Conservation (phyloP, 208 protist species). For the Naegleria lovaniensis region DNA sequence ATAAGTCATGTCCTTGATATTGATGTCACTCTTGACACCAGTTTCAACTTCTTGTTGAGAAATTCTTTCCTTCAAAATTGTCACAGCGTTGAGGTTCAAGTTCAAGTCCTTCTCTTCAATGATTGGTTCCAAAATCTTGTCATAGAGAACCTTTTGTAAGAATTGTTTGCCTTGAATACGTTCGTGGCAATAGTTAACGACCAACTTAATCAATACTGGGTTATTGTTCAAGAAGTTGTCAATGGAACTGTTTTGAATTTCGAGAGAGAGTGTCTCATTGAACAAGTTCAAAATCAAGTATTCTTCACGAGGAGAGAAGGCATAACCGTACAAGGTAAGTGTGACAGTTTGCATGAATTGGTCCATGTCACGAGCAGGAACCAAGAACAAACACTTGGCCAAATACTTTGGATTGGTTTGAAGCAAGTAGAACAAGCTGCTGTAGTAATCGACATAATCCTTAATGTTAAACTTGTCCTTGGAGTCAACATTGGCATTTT, state of each 20-base stretch:
- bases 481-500: too few species aligned
- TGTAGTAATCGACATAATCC: constrained; percentile 40
- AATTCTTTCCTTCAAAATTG: constrained; percentile 54
- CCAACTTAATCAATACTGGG: constrained; percentile 55
- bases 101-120: constrained; percentile 50
- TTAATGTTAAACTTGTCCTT: constrained; percentile 27
- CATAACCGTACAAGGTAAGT: constrained; percentile 61
- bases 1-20: constrained; percentile 50
- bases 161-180: constrained; percentile 52
- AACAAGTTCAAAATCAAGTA: constrained; percentile 60
- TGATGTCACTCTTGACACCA: constrained; percentile 45
- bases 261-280: constrained; percentile 49
- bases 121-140: constrained; percentile 49
- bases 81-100: constrained; percentile 51
- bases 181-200: constrained; percentile 51
- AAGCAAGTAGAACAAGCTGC: constrained; percentile 61
- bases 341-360: constrained; percentile 55
- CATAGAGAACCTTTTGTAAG: constrained; percentile 42
- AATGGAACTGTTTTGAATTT: constrained; percentile 44
- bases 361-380: constrained; percentile 50
- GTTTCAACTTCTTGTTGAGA: constrained; percentile 53
- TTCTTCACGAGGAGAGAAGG: constrained; percentile 59
- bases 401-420: constrained; percentile 64
- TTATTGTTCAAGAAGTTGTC: constrained; percentile 50
- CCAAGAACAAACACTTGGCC: constrained; percentile 46